phyloP scores from a whole-genome alignment of 2,329 filamentous ascomycete species.

The Lasiodiplodia citricola region DNA sequence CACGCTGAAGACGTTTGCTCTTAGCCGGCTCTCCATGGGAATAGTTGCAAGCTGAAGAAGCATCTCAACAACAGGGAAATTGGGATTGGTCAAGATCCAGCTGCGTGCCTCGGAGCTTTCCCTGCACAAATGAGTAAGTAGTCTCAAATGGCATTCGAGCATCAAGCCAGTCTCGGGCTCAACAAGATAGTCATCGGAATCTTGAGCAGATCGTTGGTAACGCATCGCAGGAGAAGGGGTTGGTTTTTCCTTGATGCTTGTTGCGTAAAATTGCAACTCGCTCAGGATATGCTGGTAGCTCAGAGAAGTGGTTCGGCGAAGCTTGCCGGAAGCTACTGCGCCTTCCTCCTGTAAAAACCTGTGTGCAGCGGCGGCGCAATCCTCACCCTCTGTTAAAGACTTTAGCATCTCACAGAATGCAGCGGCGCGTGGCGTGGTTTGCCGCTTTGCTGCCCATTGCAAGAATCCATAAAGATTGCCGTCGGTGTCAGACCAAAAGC shows the following conservation, averaged over 20 bases:
- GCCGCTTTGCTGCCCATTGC: slow-evolving; percentile 93
- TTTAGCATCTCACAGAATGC: slow-evolving; percentile 97
- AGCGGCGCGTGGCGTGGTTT: slow-evolving; percentile 93
- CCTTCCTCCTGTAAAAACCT: slow-evolving; percentile 89
- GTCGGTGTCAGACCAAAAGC: slow-evolving; percentile 91
- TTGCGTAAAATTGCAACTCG: slow-evolving; percentile 84
- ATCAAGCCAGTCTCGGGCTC: slow-evolving; percentile 96
- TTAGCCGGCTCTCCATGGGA: slow-evolving; percentile 74
- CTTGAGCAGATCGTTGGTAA: slow-evolving; percentile 44
- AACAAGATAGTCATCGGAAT: slow-evolving; percentile 63
- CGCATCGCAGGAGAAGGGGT: slow-evolving; percentile 66
- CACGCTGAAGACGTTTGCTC: slow-evolving; percentile 82
- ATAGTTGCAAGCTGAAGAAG: slow-evolving; percentile 81
- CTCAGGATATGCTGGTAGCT: slow-evolving; percentile 94
- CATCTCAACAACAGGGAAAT: slow-evolving; percentile 72
- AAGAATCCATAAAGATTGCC: slow-evolving; percentile 94
- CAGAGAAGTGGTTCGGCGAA: slow-evolving; percentile 81
- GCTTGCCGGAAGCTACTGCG: slow-evolving; percentile 69
- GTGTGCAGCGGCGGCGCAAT: slow-evolving; percentile 84
- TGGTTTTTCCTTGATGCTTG: slow-evolving; percentile 74
- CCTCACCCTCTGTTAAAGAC: slow-evolving; percentile 80
- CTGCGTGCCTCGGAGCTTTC: slow-evolving; percentile 74
- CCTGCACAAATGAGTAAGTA: slow-evolving; percentile 80
- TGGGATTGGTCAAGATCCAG: slow-evolving; percentile 72
- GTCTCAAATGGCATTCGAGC: slow-evolving; percentile 89